phyloP scores from a whole-genome alignment of 805 yeast genomes.

The Candida andamanensis region DNA sequence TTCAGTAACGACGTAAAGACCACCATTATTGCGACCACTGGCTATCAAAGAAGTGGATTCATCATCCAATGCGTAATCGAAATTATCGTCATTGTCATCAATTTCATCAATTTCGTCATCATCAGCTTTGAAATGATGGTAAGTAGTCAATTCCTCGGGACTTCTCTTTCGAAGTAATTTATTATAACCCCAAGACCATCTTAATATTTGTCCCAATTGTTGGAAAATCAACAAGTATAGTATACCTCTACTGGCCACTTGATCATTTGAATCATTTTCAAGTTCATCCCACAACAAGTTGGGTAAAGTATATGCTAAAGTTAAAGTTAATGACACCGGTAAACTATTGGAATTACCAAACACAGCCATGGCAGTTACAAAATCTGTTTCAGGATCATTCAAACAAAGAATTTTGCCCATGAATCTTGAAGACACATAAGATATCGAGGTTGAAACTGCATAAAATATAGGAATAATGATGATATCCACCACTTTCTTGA shows the following conservation, averaged over 20 bases:
- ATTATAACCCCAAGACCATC: conserved; percentile 89
- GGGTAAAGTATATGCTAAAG: conserved; percentile 72
- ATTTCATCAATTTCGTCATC: conserved; percentile 4
- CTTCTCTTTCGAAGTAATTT: conserved; percentile 54
- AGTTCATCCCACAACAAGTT: conserved; percentile 72
- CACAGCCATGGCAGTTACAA: conserved; percentile 94
- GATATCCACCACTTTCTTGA: conserved; percentile 74
- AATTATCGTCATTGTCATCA: not conserved
- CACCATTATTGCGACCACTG: not conserved
- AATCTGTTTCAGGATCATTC: conserved; percentile 75
- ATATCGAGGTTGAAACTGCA: conserved; percentile 75
- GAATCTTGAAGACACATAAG: conserved; percentile 56
- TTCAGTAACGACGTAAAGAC: conserved; percentile 5
- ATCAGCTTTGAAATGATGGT: conserved; percentile 8
- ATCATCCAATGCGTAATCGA: not conserved
- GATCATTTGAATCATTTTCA: conserved; percentile 59
- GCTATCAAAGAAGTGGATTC: not conserved
- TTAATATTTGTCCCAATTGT: conserved; percentile 74
- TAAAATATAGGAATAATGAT: conserved; percentile 80
- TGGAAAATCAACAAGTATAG: conserved; percentile 70
- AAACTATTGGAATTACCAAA: conserved; percentile 94
- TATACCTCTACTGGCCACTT: conserved; percentile 74
- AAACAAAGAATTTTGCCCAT: conserved; percentile 51
- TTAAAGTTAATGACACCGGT: conserved; percentile 85
- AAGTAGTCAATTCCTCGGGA: conserved; percentile 24